Conservation (phyloP, 148 eudicot genomes). For the Camellia sinensis region DNA sequence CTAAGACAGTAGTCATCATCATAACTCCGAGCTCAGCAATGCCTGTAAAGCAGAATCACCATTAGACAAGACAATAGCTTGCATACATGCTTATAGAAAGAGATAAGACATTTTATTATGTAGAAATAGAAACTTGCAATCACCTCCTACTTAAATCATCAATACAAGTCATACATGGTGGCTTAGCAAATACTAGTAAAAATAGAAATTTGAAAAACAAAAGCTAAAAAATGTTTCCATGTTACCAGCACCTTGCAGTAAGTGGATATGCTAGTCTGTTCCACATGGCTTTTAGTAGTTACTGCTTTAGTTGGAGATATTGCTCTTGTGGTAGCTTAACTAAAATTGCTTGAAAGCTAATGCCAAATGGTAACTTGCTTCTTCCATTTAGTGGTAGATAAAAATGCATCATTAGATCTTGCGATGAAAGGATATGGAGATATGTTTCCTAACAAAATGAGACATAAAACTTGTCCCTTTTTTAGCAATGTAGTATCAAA, state of each 20-base stretch:
- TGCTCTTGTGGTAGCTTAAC: not conserved
- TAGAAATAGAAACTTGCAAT: not conserved
- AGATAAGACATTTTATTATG: not conserved
- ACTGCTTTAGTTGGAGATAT: not conserved
- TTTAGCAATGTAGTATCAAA: not conserved
- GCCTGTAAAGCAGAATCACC: conserved; percentile 50
- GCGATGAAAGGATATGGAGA: not conserved
- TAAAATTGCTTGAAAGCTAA: not conserved
- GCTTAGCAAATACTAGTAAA: not conserved
- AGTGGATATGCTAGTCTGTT: not conserved
- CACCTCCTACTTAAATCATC: not conserved
- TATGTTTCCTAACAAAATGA: not conserved
- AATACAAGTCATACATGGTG: not conserved
- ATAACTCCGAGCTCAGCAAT: conserved; percentile 96
- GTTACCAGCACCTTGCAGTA: not conserved
- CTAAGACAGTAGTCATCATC: conserved; percentile 93
- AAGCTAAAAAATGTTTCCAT: not conserved
- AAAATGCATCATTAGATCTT: not conserved
- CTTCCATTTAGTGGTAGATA: not conserved
- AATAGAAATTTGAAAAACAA: not conserved
- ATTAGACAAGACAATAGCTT: conserved; percentile 22
- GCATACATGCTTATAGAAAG: not conserved
- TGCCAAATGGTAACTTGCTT: not conserved
- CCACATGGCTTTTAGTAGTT: not conserved
- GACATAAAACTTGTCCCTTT: not conserved